Evolutionary conservation across 2,329 filamentous ascomycete genomes (phyloP).

Genomic region (Pseudomassariella vexata): DNA sequence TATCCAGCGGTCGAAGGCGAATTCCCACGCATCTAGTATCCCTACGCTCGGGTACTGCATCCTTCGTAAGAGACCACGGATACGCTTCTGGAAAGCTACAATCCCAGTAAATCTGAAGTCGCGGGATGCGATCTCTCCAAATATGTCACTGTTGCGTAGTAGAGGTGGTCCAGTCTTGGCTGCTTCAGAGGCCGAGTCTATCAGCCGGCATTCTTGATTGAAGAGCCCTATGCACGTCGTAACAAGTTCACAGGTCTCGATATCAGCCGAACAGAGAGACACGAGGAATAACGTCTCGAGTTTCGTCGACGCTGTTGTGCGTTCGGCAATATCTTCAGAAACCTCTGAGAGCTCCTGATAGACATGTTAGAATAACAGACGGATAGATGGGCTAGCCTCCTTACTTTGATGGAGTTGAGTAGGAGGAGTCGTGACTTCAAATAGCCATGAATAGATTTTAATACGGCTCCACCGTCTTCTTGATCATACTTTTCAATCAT

Average conservation of each 20-base stretch:
- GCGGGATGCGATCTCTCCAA: slow-evolving; percentile 56
- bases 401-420: slow-evolving; percentile 43
- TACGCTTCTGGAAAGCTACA: slow-evolving; percentile 64
- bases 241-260: slow-evolving; percentile 60
- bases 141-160: slow-evolving; percentile 55
- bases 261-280: slow-evolving; percentile 58
- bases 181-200: slow-evolving; percentile 44
- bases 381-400: slow-evolving; percentile 14
- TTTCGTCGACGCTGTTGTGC: slow-evolving; percentile 45
- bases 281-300: slow-evolving; percentile 59
- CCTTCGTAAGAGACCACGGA: slow-evolving; percentile 52
- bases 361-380: too few species aligned
- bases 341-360: slow-evolving; percentile 52
- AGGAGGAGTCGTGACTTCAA: slow-evolving; percentile 49
- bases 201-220: slow-evolving; percentile 53
- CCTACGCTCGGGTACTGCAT: slow-evolving; percentile 59
- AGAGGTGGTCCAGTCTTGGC: slow-evolving; percentile 46
- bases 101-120: slow-evolving; percentile 62
- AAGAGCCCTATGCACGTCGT: slow-evolving; percentile 57
- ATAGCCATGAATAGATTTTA: slow-evolving; percentile 48
- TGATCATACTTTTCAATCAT: slow-evolving; percentile 43
- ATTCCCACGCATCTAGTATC: slow-evolving; percentile 63
- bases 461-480: slow-evolving; percentile 34
- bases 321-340: slow-evolving; percentile 48
- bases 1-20: slow-evolving; percentile 60